Base-by-base conservation (phyloP, 176 grass and related monocot genomes). In the Miscanthus lutarioriparius region DNA sequence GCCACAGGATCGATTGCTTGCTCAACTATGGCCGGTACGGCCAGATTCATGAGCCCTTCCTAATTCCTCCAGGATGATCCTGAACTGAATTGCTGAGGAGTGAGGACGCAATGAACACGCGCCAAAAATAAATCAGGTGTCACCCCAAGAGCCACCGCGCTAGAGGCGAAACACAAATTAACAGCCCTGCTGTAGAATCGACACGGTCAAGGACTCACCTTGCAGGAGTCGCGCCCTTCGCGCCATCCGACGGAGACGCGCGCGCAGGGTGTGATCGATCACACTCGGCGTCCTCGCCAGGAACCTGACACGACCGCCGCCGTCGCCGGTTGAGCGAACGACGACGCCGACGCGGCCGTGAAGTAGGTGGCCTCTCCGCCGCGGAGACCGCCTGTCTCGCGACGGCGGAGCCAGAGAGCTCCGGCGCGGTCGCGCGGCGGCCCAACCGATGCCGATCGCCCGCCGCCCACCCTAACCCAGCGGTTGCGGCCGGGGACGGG, bases 1-100 rank as follows among this genome's bases (percentile, higher is more conserved):
- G 86, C 91, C 38, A 91, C 74, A 13, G 86, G 89, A 80, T 91
- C 91, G 51, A 93, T 89, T 77, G 91, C 91, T 65, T 96, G 89
- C 6, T 80, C 88, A 79, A 95, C 3, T 77, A 95, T 85, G 85
- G 90, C 90, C 11, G 90, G 93, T 67, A 92, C 78, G 22, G 88
- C 83, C 83, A 91, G 83, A 72, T 64, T 78, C 72, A 82, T 38
- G 74, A 92, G 88, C 22, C 90, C 64, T 70, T 92, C 90, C 30
- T 92, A 43, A 90, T 73, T 86, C 58, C 85, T 79, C 26, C 38
- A 22, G 56, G 32, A 30, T 72, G 79, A 88, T 83, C 74, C 59
- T 82, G 37, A 67, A 73, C 76, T 45, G 65, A 88, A 67, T 79
- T 91, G 77, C 93, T 92, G 80, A 84, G 3, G 32, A 33, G 32